Evolutionary conservation across 2,329 filamentous ascomycete species (phyloP).

Genomic region (Penicillium sp.): DNA sequence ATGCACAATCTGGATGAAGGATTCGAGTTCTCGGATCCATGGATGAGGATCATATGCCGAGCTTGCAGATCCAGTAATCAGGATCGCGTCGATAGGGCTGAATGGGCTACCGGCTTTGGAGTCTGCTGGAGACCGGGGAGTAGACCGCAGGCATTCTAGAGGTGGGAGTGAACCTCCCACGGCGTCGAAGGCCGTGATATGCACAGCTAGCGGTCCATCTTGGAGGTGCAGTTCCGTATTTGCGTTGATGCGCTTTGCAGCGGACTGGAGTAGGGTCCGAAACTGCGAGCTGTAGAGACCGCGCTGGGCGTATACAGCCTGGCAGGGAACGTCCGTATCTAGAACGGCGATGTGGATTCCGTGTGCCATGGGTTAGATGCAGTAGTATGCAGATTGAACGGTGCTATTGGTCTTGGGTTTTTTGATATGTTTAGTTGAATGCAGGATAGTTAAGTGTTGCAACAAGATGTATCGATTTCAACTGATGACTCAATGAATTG

Average conservation of each 20-base stretch:
- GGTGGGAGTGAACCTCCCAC: conserved; percentile 32
- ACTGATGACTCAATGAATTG: background rate
- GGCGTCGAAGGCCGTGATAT: conserved; percentile 36
- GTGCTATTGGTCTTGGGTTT: background rate
- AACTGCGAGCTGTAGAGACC: conserved; percentile 41
- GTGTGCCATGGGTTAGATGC: conserved; percentile 14
- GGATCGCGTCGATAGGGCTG: conserved; percentile 28
- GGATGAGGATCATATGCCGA: conserved; percentile 25
- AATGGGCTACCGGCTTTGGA: conserved; percentile 3
- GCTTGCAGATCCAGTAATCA: conserved; percentile 30
- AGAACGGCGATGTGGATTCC: conserved; percentile 37
- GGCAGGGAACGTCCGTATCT: conserved; percentile 39
- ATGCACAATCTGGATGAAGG: conserved; percentile 27
- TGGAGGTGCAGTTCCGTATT: conserved; percentile 1
- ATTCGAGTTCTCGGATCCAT: conserved; percentile 27
- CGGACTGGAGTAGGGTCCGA: conserved; percentile 31
- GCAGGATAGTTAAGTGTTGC: too few species aligned
- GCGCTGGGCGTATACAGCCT: conserved; percentile 30
- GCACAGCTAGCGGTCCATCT: conserved; percentile 18
- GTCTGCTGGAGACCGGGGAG: conserved; percentile 6
- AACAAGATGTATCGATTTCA: background rate
- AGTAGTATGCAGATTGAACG: background rate
- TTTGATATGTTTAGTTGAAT: background rate
- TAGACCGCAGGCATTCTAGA: conserved; percentile 23
- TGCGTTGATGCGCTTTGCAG: conserved; percentile 29